Conservation (phyloP, 805 yeast species). For the Ogataea nitratoaversa region DNA sequence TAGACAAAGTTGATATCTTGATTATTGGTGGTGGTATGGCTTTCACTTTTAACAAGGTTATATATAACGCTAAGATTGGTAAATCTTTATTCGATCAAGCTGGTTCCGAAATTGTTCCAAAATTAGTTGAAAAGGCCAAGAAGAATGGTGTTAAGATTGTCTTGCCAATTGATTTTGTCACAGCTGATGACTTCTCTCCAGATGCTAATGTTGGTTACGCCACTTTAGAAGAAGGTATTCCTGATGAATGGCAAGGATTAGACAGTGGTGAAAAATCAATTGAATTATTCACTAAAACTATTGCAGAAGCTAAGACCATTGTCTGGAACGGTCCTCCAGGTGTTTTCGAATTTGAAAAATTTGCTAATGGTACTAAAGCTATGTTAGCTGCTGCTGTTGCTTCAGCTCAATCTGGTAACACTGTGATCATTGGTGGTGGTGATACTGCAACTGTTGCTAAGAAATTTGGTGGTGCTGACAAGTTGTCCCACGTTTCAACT, state of each 20-base stretch:
- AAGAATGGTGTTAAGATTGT: slow-evolving; percentile 89
- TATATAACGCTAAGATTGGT: slow-evolving; percentile 84
- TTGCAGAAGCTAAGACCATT: slow-evolving; percentile 92
- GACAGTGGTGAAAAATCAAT: slow-evolving; percentile 92
- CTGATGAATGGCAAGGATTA: slow-evolving; percentile 92
- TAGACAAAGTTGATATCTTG: slow-evolving; percentile 91
- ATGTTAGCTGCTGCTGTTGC: slow-evolving; percentile 84
- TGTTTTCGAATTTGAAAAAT: slow-evolving; percentile 94
- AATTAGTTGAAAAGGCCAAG: slow-evolving; percentile 93
- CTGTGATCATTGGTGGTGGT: slow-evolving; percentile 98
- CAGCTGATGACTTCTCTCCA: slow-evolving; percentile 90
- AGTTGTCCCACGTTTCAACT: slow-evolving; percentile 96
- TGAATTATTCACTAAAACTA: slow-evolving; percentile 74
- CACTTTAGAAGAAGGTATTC: slow-evolving; percentile 86
- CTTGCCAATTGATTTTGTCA: slow-evolving; percentile 92
- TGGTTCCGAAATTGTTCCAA: slow-evolving; percentile 93
- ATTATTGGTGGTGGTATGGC: slow-evolving; percentile 99
- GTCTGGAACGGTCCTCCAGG: slow-evolving; percentile 99
- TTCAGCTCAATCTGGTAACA: slow-evolving; percentile 82
- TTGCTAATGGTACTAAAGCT: slow-evolving; percentile 88
- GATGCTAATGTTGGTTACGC: slow-evolving; percentile 86
- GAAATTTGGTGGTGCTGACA: slow-evolving; percentile 95
- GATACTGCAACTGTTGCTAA: slow-evolving; percentile 99
- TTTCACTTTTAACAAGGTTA: slow-evolving; percentile 95
- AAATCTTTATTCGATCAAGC: slow-evolving; percentile 87